Evolutionary conservation across 306 rosid species (phyloP), one percentile per base, ranked within the genome.

Genomic region (Quercus mongolica): DNA sequence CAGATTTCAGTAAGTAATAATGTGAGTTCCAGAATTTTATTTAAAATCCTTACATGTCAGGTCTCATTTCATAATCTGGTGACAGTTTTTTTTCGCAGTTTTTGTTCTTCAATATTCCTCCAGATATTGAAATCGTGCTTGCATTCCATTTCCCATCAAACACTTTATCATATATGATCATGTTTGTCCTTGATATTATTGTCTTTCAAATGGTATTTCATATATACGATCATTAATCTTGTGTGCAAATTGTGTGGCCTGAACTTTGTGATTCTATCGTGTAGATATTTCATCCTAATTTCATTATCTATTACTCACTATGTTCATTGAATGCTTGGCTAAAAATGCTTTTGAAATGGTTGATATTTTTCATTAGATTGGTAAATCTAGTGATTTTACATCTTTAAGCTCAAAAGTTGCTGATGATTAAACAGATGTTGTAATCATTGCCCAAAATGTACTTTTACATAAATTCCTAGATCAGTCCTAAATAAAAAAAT

Each of bases 1-100:
- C 68, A 18, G 7, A 74, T 79, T 44, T 57, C 30, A 1, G 97
- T 85, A 78, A 87, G 46, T 41, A 41, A 94, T 69, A 80, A 69
- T 30, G 44, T 79, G 71, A 20, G 56, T 76, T 19, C 71, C 72
- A 58, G 20, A 49, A 54, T 54, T 71, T 18, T 65, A 56, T 25
- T 71, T 46, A 46, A 1, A 46, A 18, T 72, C 28, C 15, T 6
- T 41, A 17, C 63, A 6, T 28, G 19, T 23, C 62, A 25, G 4
- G 9, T 54, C n/a, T 65, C 49, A 56, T 30, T 5, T 61, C 15
- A 35, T 21, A 41, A 26, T 72, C 15, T 44, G 20, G 13, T 51
- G 62, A 49, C 7, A 14, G 46, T 46, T 20, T 2, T 14, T 52
- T 51, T 79, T 12, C 0, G 1, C 46, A 41, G 14, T 12, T 13